phyloP scores from a whole-genome alignment of 495 filamentous ascomycete genomes.

The Tuber melanosporum region DNA sequence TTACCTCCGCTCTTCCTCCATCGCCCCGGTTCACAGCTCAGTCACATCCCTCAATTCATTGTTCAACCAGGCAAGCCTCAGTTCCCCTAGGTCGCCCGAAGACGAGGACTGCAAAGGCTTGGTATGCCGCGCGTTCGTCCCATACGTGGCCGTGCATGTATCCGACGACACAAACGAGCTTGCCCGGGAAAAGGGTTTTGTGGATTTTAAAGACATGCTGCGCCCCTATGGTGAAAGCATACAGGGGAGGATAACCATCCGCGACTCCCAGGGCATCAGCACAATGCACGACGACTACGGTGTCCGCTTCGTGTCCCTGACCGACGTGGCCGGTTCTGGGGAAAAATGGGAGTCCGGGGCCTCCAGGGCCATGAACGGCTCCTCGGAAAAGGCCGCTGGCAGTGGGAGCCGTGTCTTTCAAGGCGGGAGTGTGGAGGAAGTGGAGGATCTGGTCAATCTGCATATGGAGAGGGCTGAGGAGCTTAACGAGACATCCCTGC shows the following conservation, averaged over 20 bases:
- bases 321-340: conserved; percentile 49
- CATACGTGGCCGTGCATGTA: conserved; percentile 74
- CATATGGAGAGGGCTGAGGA: conserved; percentile 48
- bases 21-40: conserved; percentile 31
- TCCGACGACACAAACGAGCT: conserved; percentile 77
- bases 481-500: conserved; percentile 32
- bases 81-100: conserved; percentile 4
- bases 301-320: conserved; percentile 68
- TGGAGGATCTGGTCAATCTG: conserved; percentile 56
- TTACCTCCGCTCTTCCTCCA: conserved; percentile 32
- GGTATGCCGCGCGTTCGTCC: conserved; percentile 77
- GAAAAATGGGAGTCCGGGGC: conserved; percentile 43
- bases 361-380: conserved; percentile 45
- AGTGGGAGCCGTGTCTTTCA: conserved; percentile 22
- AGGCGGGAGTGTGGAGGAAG: conserved; percentile 51
- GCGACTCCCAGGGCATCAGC: conserved; percentile 80
- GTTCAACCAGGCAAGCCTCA: conserved; percentile 22
- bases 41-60: conserved; percentile 36
- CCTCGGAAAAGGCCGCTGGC: conserved; percentile 41
- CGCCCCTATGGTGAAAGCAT: conserved; percentile 88
- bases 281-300: conserved; percentile 83
- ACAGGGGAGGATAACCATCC: conserved; percentile 77
- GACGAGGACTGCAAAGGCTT: conserved; percentile 44
- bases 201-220: conserved; percentile 74
- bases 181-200: conserved; percentile 76